Conservation (phyloP, 768 basidiomycete species). For the Mycena amicta region DNA sequence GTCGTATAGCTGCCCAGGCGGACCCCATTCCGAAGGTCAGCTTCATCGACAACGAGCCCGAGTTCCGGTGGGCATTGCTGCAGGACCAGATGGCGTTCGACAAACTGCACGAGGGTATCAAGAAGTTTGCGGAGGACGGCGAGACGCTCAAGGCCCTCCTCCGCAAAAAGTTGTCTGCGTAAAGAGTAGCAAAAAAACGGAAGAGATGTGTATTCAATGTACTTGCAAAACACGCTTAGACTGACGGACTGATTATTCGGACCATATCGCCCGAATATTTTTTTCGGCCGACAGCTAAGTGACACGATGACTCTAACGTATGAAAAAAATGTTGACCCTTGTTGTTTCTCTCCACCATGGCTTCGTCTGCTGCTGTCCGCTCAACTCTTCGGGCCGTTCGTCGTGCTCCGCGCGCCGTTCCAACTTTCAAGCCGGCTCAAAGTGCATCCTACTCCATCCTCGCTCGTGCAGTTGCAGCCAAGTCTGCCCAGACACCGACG, state of each 20-base stretch:
- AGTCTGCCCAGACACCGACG: constrained; percentile 37
- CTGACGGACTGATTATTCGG: neutral
- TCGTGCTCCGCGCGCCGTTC: constrained; percentile 57
- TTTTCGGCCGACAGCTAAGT: neutral
- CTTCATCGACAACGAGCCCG: constrained; percentile 89
- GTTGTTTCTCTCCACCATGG: constrained; percentile 48
- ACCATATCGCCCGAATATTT: constrained; percentile 4
- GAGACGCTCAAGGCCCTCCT: constrained; percentile 83
- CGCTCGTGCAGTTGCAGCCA: constrained; percentile 47
- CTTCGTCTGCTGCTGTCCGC: constrained; percentile 64
- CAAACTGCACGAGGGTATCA: constrained; percentile 97
- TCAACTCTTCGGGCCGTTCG: constrained; percentile 70
- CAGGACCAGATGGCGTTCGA: constrained; percentile 98
- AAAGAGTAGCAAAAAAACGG: constrained; percentile 22
- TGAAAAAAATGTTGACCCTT: neutral
- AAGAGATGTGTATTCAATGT: neutral
- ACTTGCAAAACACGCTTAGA: neutral
- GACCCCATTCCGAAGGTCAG: constrained; percentile 77
- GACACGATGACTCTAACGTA: neutral
- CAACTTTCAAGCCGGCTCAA: constrained; percentile 45
- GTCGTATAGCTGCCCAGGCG: constrained; percentile 48
- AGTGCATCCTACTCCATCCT: constrained; percentile 73
- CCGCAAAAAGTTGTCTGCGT: constrained; percentile 65
- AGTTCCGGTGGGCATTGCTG: constrained; percentile 94
- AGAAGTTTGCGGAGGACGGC: constrained; percentile 97